Evolutionary conservation across 192 early-diverging fungal species (phyloP).

Genomic region (Diversispora epigaea): DNA sequence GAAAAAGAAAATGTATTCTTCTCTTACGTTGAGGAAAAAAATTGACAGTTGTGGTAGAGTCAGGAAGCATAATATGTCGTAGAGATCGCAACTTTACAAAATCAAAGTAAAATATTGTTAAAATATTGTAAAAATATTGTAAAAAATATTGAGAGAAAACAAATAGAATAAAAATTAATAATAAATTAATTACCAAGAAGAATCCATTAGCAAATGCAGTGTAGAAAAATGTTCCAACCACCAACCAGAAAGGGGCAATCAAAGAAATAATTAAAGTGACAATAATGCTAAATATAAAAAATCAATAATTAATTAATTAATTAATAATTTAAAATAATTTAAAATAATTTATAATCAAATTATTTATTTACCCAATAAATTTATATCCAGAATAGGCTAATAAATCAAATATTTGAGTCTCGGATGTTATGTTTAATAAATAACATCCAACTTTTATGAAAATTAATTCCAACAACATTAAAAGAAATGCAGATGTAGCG

Average conservation of each 20-base stretch:
- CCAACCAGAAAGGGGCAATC: conserved; percentile 39
- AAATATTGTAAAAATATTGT: conserved; percentile 3
- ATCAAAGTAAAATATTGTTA: neutral
- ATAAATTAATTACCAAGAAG: conserved; percentile 69
- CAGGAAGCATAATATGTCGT: conserved; percentile 72
- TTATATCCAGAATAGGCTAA: conserved; percentile 92
- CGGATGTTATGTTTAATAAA: conserved; percentile 79
- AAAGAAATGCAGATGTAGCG: conserved; percentile 76
- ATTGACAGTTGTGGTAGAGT: conserved; percentile 59
- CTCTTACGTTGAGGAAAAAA: conserved; percentile 69
- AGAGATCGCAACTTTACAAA: conserved; percentile 64
- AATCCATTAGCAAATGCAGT: conserved; percentile 78
- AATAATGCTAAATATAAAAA: conserved; percentile 43
- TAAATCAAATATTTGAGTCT: conserved; percentile 82
- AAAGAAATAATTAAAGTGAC: conserved; percentile 48
- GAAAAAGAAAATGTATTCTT: conserved; percentile 84
- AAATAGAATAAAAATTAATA: neutral
- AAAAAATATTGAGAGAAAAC: no score
- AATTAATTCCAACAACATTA: conserved; percentile 79
- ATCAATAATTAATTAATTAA: neutral
- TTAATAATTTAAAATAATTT: conserved; percentile 4
- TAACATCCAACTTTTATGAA: conserved; percentile 85
- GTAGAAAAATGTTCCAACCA: conserved; percentile 67
- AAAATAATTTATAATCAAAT: neutral
- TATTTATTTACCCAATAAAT: conserved; percentile 70